Evolutionary conservation across 2,329 filamentous ascomycete species (phyloP).

Genomic region (Aspergillus novofumigatus): DNA sequence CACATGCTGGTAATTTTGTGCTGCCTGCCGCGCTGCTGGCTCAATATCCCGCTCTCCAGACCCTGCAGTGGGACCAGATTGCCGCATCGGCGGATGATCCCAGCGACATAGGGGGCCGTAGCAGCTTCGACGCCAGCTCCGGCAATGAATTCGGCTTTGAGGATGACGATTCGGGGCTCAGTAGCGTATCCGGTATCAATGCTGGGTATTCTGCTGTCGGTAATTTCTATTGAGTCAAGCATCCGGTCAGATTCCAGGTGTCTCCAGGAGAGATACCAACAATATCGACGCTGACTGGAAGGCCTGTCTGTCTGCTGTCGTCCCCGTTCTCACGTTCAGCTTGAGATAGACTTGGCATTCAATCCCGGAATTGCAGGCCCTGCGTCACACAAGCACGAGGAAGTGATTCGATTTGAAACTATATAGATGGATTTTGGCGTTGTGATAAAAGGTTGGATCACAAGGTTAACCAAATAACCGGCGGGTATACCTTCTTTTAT

Average conservation of each 20-base stretch:
- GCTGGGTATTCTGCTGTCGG: conserved; percentile 31
- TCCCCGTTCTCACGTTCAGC: not conserved
- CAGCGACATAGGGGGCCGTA: conserved; percentile 61
- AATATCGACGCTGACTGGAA: conserved; percentile 28
- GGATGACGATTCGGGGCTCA: conserved; percentile 39
- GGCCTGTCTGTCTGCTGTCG: conserved; percentile 6
- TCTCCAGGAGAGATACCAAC: conserved; percentile 25
- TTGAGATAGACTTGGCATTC: not conserved
- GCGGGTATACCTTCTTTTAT: conserved; percentile 8
- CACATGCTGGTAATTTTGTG: conserved; percentile 59
- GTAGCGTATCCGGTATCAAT: conserved; percentile 32
- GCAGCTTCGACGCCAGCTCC: conserved; percentile 46
- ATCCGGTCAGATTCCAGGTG: conserved; percentile 25
- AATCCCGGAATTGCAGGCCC: not conserved
- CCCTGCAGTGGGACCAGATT: conserved; percentile 82
- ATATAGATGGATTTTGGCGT: conserved; percentile 25
- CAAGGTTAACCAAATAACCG: not conserved
- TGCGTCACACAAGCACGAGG: not conserved
- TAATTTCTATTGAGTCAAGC: conserved; percentile 27
- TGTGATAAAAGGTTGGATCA: conserved; percentile 16
- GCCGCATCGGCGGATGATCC: conserved; percentile 55
- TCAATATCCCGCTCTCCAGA: conserved; percentile 90
- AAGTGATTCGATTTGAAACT: not conserved
- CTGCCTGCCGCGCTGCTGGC: conserved; percentile 84
- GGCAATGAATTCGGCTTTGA: conserved; percentile 42